Conservation (phyloP, 306 rosid genomes). For the Casuarina equisetifolia region DNA sequence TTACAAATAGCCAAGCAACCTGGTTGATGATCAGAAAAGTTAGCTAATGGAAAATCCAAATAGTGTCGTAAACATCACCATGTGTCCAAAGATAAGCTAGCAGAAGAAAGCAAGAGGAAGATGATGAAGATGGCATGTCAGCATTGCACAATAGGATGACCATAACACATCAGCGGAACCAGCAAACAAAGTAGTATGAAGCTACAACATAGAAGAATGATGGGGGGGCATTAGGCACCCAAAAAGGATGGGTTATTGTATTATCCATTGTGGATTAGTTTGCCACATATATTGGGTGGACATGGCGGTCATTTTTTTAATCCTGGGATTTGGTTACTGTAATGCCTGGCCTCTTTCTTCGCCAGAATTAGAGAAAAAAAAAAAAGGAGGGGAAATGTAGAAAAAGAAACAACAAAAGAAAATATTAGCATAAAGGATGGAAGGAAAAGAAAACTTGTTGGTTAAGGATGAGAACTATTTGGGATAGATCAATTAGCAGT, state of each 20-base stretch:
- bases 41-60: too few species aligned
- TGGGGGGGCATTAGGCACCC: neutral
- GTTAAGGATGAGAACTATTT: too few species aligned
- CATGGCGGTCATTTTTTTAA: neutral
- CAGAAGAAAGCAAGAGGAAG: neutral
- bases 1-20: too few species aligned
- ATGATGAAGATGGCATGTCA: conserved; percentile 23
- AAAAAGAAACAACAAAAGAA: neutral
- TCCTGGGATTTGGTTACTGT: neutral
- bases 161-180: conserved; percentile 18
- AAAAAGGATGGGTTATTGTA: neutral
- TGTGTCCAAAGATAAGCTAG: neutral
- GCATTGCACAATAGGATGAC: conserved; percentile 13
- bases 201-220: neutral
- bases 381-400: neutral
- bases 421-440: too few species aligned
- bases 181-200: neutral
- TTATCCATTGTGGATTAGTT: conserved; percentile 1
- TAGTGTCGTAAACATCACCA: too few species aligned
- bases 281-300: conserved; percentile 1
- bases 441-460: too few species aligned
- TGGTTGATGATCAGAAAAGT: too few species aligned
- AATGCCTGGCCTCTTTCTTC: neutral
- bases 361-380: neutral
- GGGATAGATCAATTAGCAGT: too few species aligned